These are phyloP conservation scores for Kodamaea plutei DNA, from an alignment of 1,139 yeast genomes.

Conservation along the genomic window DNA sequence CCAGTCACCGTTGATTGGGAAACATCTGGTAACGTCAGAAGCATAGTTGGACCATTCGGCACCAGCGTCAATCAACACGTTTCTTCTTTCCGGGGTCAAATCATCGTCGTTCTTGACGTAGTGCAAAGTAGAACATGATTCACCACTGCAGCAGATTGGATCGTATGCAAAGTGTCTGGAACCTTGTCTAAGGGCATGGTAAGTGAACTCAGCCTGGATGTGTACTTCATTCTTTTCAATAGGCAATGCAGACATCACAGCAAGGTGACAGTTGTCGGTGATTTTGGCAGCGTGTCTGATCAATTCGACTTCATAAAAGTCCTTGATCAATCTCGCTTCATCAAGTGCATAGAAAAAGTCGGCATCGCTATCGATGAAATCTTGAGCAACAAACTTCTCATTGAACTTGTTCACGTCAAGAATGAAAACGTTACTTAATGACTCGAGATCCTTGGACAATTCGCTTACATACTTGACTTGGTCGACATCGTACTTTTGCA, in stretches of 20 bases:
- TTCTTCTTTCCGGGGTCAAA: conserved; percentile 45
- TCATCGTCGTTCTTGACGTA: conserved; percentile 80
- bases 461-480: conserved; percentile 61
- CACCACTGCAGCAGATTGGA: conserved; percentile 94
- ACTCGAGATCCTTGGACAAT: conserved; percentile 31
- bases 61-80: conserved; percentile 90
- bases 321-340: conserved; percentile 82
- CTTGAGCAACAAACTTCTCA: conserved; percentile 21
- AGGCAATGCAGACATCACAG: conserved; percentile 90
- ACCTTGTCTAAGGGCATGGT: conserved; percentile 92
- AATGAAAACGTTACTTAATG: conserved; percentile 26
- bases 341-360: conserved; percentile 73
- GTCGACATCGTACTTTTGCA: conserved; percentile 69
- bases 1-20: conserved; percentile 91
- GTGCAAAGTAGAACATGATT: conserved; percentile 87
- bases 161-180: conserved; percentile 85
- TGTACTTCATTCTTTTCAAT: conserved; percentile 87
- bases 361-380: conserved; percentile 31
- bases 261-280: conserved; percentile 82
- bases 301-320: conserved; percentile 69
- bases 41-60: conserved; percentile 96
- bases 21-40: conserved; percentile 90
- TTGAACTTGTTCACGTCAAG: conserved; percentile 43
- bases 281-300: conserved; percentile 78
- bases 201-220: conserved; percentile 90